Base-by-base conservation (phyloP, 306 rosid species). In the Cicer judaicum region DNA sequence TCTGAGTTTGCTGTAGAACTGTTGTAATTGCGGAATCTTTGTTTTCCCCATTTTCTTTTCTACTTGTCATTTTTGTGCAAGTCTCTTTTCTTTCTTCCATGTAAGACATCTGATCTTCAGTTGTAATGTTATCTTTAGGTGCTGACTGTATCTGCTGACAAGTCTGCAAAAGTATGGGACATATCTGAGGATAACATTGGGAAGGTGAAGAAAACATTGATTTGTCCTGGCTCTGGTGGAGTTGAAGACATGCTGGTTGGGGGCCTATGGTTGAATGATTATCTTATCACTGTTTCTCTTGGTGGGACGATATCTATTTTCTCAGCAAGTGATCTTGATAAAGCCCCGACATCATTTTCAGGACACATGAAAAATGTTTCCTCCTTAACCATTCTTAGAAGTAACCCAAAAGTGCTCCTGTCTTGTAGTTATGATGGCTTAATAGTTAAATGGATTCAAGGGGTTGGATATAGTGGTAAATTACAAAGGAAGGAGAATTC, bases 161-260 rank as follows among this genome's bases (percentile, higher is more conserved):
- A 92, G 76, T 87, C 92, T 29, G 96, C 99, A 42, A 94, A 92
- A 76, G 78, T 92, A 47, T 94, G 99, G 99, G 92, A 86, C 81
- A 86, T 92, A 72, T 83, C 84, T 24, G 96, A 89, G 60, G 97
- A 88, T 76, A 89, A 88, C 79, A 87, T 50, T 52, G 96, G 99
- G 79, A 88, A 72, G 77, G 82, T 94, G 82, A 87, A 82, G 80
- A 87, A 81, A 86, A 88, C 99, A 19, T 86, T 94, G 88, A 77
- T 82, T 34, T 72, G 80, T 84, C 89, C 90, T 59, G 86, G 92
- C 74, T 84, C 92, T 0, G 96, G 99, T 62, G 97, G 97, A 81
- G 82, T 94, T 68, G 99, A 94, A 73, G 99, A 92, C 83, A 92
- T 94, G 97, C 84, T 90, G 43, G 97, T 94, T 75, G 99, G 97